A percentile compares a stretch with the other conserved stretches of the same genome.
Evolutionary conservation across 495 filamentous ascomycete genomes (phyloP).

Genomic region (Penicillium dipodomyicola): DNA sequence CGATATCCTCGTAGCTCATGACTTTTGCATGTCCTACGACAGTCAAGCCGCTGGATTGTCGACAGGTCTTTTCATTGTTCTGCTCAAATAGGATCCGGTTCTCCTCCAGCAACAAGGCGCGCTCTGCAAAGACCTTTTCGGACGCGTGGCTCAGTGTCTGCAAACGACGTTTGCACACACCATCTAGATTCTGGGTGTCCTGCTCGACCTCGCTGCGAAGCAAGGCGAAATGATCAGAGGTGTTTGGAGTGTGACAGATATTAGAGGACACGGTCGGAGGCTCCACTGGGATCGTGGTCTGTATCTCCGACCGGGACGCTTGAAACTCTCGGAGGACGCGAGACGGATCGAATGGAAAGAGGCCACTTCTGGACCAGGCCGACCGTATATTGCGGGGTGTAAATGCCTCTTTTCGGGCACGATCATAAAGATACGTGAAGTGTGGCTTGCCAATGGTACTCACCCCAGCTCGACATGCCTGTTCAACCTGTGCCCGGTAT

Average conservation of each 20-base stretch:
- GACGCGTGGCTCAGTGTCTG: slow-evolving; percentile 24
- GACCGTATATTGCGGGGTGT: slow-evolving; percentile 34
- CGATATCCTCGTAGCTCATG: slow-evolving; percentile 38
- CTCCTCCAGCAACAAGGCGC: slow-evolving; percentile 27
- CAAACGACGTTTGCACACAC: slow-evolving; percentile 25
- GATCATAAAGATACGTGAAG: slow-evolving; percentile 35
- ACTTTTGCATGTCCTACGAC: slow-evolving; percentile 35
- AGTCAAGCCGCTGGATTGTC: slow-evolving; percentile 21
- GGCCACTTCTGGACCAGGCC: slow-evolving; percentile 27
- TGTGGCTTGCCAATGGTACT: slow-evolving; percentile 32
- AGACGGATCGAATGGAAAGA: slow-evolving; percentile 36
- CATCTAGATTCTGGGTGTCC: slow-evolving; percentile 26
- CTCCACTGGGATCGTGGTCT: too few species aligned
- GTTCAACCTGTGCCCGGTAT: slow-evolving; percentile 21
- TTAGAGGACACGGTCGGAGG: too few species aligned
- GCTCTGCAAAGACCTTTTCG: slow-evolving; percentile 33
- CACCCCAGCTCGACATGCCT: slow-evolving; percentile 23
- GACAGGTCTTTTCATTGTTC: slow-evolving; percentile 31
- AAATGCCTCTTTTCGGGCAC: slow-evolving; percentile 30
- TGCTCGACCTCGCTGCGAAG: slow-evolving; percentile 30
- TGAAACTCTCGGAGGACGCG: slow-evolving; percentile 28
- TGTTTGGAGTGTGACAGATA: too few species aligned
- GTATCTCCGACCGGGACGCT: slow-evolving; percentile 6
- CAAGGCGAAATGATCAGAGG: slow-evolving; percentile 5
- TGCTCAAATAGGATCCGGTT: slow-evolving; percentile 28